These are phyloP conservation scores for Eudorina sp. DNA, from an alignment of 139 green algal genomes.

Conservation along the genomic window DNA sequence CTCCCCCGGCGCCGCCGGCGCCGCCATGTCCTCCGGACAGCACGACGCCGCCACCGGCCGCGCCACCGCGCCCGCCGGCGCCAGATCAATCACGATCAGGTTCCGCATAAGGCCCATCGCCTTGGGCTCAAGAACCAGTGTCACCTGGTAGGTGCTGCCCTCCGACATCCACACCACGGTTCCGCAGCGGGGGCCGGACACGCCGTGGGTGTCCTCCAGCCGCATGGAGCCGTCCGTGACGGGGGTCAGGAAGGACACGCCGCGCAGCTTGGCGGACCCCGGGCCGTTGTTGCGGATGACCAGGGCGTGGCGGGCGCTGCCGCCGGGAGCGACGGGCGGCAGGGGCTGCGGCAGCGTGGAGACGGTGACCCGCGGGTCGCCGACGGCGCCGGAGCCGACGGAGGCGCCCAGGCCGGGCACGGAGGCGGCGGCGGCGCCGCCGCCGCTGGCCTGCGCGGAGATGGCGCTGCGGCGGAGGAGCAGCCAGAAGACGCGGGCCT, in stretches of 20 bases:
- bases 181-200: background rate
- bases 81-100: constrained; percentile 36
- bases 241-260: constrained; percentile 12
- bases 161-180: background rate
- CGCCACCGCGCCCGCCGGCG: background rate
- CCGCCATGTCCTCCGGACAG: background rate
- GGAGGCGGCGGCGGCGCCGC: background rate
- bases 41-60: background rate
- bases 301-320: background rate
- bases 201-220: background rate
- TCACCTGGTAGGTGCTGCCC: background rate
- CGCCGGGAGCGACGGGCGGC: background rate
- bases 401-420: background rate
- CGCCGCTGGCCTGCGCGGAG: background rate
- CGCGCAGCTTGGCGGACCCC: background rate
- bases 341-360: constrained; percentile 8
- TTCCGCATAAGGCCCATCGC: constrained; percentile 20
- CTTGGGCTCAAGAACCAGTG: background rate
- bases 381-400: background rate
- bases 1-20: background rate
- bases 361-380: background rate
- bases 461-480: background rate
- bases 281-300: constrained; percentile 23
- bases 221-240: background rate
- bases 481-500: background rate